Base-by-base conservation (phyloP, 139 green algal genomes). In the Volvox africanus region DNA sequence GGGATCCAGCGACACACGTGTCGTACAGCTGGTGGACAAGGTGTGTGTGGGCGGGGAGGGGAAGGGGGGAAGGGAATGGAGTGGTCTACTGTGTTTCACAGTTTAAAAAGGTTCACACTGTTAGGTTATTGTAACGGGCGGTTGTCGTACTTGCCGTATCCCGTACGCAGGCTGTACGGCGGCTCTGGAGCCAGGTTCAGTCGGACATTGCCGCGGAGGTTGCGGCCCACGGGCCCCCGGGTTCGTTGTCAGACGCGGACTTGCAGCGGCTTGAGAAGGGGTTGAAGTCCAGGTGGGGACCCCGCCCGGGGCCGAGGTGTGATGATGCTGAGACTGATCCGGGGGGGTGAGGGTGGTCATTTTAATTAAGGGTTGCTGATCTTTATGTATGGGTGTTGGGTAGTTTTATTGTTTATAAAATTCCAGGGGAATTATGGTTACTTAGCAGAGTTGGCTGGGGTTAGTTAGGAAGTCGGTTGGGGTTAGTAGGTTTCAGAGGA, bases 11-110 rank as follows among this genome's bases (percentile, higher is more conserved):
- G 82, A 94, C 80, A 92, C 89, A 19, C 21, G 22, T 22, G 55
- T 90, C 37, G 91, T 93, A 17, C 1, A 65, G 35, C 86, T 92
- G 3, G 92, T 94, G 35, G 80, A 89, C 69, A 90, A 84, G 79
- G 92, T 95, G 21, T n/a, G 85, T 24, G 44, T 36, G 33, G 22
- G 82, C 0, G 82, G 61, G 19, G 30, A 33, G 61, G 82, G 61
- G 22, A 32, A 19, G 32, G 32, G 61, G 82, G 9, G n/a, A 30
- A 6, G 50, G 50, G n/a, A 11, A 12, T 12, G 20, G 87, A 3
- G 68, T 24, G 69, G 28, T n/a, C n/a, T n/a, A n/a, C n/a, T n/a
- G n/a, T n/a, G n/a, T n/a, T n/a, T n/a, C n/a, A n/a, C n/a, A n/a
- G n/a, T n/a, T n/a, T n/a, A n/a, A n/a, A n/a, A n/a, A n/a, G n/a